Evolutionary conservation across 2,329 filamentous ascomycete genomes (phyloP), one percentile per base, ranked within the genome.

Genomic region (Diaporthe sp.): DNA sequence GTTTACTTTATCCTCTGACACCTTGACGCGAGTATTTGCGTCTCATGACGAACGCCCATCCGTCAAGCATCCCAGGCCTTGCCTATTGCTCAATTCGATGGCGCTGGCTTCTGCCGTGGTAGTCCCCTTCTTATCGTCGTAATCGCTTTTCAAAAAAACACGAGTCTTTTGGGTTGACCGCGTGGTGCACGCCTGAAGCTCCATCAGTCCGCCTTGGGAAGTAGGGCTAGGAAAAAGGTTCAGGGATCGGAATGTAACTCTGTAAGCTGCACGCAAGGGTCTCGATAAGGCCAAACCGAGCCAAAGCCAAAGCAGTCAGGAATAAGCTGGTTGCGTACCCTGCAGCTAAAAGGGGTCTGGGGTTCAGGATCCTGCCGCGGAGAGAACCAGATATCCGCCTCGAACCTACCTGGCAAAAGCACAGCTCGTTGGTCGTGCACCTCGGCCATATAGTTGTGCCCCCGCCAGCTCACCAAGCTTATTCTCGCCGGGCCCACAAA

Each of bases 321-420:
- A 42, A 69, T 22, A 55, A 69, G 65, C 65, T 69, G 65, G 65
- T 55, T 69, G 65, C 65, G 10, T 55, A 6, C 65, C 65, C 65
- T 69, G 65, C 65, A 69, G 65, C 65, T 69, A 69, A 69, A 69
- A 69, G 65, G 65, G 65, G 65, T 69, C 65, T 55, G 65, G 65
- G 65, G 49, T 69, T 69, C 31, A 55, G 65, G 65, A 69, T 55
- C 65, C 46, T 69, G 34, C 65, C 65, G 46, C 65, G 65, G 65
- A 55, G 46, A 25, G 22, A 15, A 42, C 49, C 65, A 53, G 49
- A 55, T 69, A 69, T 69, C 65, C 49, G 65, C 65, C 65, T 53
- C 34, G 49, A 69, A 69, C 46, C 46, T 42, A 69, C 34, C 49
- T n/a, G 55, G 49, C 65, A 69, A 51, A 69, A 69, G 65, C 49